Percentiles rank a stretch among this genome's conserved stretches.
phyloP scores from a whole-genome alignment of 1,139 yeast species.

The Pichia cactophila region DNA sequence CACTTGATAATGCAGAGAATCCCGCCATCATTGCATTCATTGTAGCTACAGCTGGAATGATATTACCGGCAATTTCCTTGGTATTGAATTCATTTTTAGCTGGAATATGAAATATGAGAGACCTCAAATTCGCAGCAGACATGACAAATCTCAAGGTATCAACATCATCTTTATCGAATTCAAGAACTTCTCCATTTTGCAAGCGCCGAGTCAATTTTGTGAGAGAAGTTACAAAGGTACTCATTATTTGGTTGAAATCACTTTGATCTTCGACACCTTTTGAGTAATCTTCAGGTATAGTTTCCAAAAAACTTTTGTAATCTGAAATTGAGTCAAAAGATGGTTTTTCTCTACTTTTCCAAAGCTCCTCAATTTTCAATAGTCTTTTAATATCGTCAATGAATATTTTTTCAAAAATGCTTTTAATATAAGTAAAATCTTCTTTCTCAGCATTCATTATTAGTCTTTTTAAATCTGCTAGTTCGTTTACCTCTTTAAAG shows the following conservation, averaged over 20 bases:
- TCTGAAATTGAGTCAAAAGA: slow-evolving; percentile 10
- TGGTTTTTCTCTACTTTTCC: slow-evolving; percentile 71
- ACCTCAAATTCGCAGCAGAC: slow-evolving; percentile 79
- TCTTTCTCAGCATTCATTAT: slow-evolving; percentile 26
- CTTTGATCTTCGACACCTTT: slow-evolving; percentile 39
- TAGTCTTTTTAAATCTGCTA: slow-evolving; percentile 51
- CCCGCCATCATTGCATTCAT: slow-evolving; percentile 96
- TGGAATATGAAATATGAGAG: slow-evolving; percentile 64
- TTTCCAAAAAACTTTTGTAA: neutral
- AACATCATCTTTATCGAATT: slow-evolving; percentile 91
- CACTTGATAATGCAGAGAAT: slow-evolving; percentile 65
- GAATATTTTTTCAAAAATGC: slow-evolving; percentile 52
- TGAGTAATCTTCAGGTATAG: neutral
- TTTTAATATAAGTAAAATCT: slow-evolving; percentile 29
- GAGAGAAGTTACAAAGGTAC: slow-evolving; percentile 48
- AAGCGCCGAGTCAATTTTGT: slow-evolving; percentile 45
- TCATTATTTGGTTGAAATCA: slow-evolving; percentile 63
- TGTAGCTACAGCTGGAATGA: slow-evolving; percentile 97
- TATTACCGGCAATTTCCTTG: slow-evolving; percentile 94
- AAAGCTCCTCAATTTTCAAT: slow-evolving; percentile 61
- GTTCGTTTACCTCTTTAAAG: slow-evolving; percentile 67
- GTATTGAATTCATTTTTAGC: slow-evolving; percentile 75
- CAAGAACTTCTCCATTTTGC: slow-evolving; percentile 36
- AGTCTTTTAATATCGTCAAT: slow-evolving; percentile 68
- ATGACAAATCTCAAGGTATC: slow-evolving; percentile 85